Base-by-base conservation (phyloP, 495 filamentous ascomycete genomes). In the Lentithecium fluviatile region DNA sequence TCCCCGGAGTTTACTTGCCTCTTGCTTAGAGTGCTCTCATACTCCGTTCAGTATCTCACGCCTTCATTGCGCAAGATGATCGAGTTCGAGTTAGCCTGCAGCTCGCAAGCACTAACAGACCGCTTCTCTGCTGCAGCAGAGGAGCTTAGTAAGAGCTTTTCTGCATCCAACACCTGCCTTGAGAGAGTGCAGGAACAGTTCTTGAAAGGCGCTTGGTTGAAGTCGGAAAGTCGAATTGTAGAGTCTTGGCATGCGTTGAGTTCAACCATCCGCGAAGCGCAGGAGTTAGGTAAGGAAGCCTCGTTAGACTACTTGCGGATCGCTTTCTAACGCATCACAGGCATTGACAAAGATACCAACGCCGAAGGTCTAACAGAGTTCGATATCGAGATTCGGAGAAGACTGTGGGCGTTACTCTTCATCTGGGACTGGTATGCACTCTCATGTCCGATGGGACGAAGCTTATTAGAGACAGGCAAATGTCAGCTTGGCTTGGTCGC, bases 131-230 rank as follows among this genome's bases (percentile, higher is more conserved):
- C 67, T 36, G 72, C 76, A 8, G 79, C 78, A 20, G 75, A 76
- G 50, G 72, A 74, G 52, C 68, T 83, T 36, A 76, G 75, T 63
- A 65, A 56, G 37, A 77, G 73, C 19, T 79, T 83, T 32, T 32
- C 70, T 1, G 75, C 75, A 0, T 78, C 79, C 0, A 76, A 78
- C 58, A 78, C 78, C 21, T 77, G 78, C 0, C 50, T 82, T 37
- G 62, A 71, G 21, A 76, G 81, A 21, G 75, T 82, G 8, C 79
- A 83, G 65, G 79, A 82, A 62, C 64, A 80, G 12, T 80, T 82
- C 58, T 67, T 82, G 2, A 78, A 73, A n/a, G 74, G 74, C 4
- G 73, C 73, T 42, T 83, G 78, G 78, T 78, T 70, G 62, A 83
- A 83, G 68, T 77, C 76, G 13, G 78, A 80, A 46, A 76, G 76